Evolutionary conservation across 176 grass and related monocot genomes (phyloP).

Genomic region (Lolium perenne): DNA sequence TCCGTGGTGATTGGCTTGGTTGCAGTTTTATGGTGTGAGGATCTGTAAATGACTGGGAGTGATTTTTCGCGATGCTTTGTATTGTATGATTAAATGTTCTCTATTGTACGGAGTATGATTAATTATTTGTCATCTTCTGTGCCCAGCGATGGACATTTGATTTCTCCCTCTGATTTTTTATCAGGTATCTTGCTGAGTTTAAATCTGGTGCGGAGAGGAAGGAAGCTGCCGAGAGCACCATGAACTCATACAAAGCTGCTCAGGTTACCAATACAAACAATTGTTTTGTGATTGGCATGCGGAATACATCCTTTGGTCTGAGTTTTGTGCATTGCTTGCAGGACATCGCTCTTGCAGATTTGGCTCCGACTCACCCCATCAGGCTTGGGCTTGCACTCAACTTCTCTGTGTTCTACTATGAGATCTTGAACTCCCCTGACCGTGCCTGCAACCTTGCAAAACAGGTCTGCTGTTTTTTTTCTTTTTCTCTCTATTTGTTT

Average conservation of each 20-base stretch:
- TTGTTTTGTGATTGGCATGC: not conserved
- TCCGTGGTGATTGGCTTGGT: not conserved
- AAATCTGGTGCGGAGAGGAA: constrained; percentile 74
- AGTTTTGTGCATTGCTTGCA: constrained; percentile 31
- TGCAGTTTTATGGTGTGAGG: not conserved
- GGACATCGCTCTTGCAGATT: constrained; percentile 78
- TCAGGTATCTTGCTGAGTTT: constrained; percentile 84
- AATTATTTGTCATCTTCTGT: not conserved
- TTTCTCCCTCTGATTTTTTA: constrained; percentile 21
- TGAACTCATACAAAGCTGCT: constrained; percentile 85
- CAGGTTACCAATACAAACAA: constrained; percentile 43
- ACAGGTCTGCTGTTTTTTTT: constrained; percentile 52
- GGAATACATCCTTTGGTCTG: not conserved
- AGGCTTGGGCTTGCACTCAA: constrained; percentile 92
- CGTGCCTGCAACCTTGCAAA: constrained; percentile 84
- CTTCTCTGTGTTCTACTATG: constrained; percentile 93
- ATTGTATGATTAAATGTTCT: constrained; percentile 1
- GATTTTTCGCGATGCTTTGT: not conserved
- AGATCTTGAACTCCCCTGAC: constrained; percentile 89
- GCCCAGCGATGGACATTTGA: not conserved
- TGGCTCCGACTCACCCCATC: constrained; percentile 86
- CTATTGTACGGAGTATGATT: no score
- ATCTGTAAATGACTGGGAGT: not conserved
- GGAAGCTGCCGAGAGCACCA: constrained; percentile 80
- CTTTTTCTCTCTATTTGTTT: not conserved